A percentile compares a stretch with the other conserved stretches of the same genome.
Conservation (phyloP, 2,329 filamentous ascomycete species). For the Annulohypoxylon truncatum region DNA sequence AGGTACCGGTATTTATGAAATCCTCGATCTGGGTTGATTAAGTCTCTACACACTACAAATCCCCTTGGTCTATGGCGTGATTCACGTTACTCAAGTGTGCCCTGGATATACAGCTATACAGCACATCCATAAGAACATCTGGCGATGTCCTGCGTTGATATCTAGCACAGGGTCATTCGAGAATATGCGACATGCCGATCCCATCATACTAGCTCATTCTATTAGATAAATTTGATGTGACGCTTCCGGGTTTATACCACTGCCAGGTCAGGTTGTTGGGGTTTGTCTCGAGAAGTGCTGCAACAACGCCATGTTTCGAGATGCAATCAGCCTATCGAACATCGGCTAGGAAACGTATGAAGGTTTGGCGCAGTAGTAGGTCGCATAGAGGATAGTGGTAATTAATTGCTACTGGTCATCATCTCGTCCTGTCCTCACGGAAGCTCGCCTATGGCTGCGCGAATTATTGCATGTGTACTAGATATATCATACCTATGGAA, state of each 20-base stretch:
- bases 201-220: constrained; percentile 20
- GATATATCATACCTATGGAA: neutral
- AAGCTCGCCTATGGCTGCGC: constrained; percentile 20
- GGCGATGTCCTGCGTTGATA: neutral
- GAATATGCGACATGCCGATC: constrained; percentile 6
- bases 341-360: neutral
- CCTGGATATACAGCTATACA: constrained; percentile 16
- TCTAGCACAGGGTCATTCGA: constrained; percentile 19
- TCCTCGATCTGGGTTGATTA: neutral
- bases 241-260: constrained; percentile 2
- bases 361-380: constrained; percentile 21
- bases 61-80: constrained; percentile 12
- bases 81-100: constrained; percentile 23
- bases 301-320: neutral
- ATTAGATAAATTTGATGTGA: neutral
- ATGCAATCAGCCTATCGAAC: constrained; percentile 30
- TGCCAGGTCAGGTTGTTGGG: constrained; percentile 8
- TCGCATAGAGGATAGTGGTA: constrained; percentile 9
- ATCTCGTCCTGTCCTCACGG: neutral
- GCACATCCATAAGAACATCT: neutral
- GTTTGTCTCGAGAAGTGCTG: constrained; percentile 16
- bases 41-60: neutral
- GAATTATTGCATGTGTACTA: constrained; percentile 25
- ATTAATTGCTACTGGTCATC: constrained; percentile 22
- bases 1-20: no score